Evolutionary conservation across 1,139 yeast genomes (phyloP), one percentile per base, ranked within the genome.

Genomic region (Saccharomyces pastorianus): DNA sequence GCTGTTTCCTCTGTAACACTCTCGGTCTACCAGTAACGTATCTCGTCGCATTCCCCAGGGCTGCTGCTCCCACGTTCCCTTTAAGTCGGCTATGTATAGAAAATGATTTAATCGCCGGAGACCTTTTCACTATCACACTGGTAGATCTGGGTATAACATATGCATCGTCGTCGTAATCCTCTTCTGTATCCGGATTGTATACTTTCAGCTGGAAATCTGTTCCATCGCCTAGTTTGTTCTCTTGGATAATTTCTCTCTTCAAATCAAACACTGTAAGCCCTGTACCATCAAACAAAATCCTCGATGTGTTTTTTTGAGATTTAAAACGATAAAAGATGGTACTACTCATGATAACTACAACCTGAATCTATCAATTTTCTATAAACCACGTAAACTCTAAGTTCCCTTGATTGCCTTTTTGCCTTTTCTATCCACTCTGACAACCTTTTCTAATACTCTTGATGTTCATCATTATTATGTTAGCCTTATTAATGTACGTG

Each of bases 181-280:
- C 91, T 57, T 84, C 84, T 11, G 87, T 76, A 62, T 90, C 96
- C 9, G 89, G 86, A 64, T 85, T 88, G 66, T 81, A 87, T 38
- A 95, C 69, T 53, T 80, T 73, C 51, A 93, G 73, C 66, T 88
- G 95, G 65, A 91, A 89, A 65, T 89, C 96, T 4, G 85, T 80
- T 0, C 96, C 95, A 55, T 84, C 83, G 3, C 93, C 91, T 25
- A 93, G 74, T 64, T 84, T 88, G 71, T 91, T 93, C 51, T 85
- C 89, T 31, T 78, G 71, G 51, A 95, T 85, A 55, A 93, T 90
- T 64, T 93, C 98, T 60, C 93, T 82, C 71, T 95, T 95, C 59
- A 93, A 75, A 68, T 93, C 99, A 73, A 91, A 93, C 11, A 91
- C 96, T 9, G 96, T 88, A 53, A 95, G 83, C 32, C 98, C 97